A percentile compares a stretch with the other conserved stretches of the same genome.
Evolutionary conservation across 116 monocot genomes (phyloP).

Genomic region (Posidonia oceanica): DNA sequence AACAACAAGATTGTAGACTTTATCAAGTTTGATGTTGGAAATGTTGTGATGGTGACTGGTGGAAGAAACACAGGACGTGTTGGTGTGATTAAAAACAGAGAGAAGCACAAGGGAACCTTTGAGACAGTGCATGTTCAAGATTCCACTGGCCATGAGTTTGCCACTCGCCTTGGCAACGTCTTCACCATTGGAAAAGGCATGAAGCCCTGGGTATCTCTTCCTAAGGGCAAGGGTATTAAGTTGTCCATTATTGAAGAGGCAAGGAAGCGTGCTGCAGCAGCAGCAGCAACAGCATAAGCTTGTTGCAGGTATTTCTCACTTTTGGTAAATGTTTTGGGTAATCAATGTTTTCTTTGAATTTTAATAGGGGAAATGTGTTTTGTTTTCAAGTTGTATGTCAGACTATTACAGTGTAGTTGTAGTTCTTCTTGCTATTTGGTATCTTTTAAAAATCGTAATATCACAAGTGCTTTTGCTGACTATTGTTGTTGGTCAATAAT

Average conservation of each 20-base stretch:
- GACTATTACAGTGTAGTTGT: no score
- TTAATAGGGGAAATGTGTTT: no score
- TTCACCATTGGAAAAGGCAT: conserved; percentile 53
- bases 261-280: conserved; percentile 49
- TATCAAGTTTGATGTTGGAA: conserved; percentile 67
- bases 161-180: conserved; percentile 55
- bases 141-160: conserved; percentile 59
- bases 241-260: conserved; percentile 71
- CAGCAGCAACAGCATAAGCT: conserved; percentile 14
- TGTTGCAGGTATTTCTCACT: no score
- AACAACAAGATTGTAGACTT: conserved; percentile 52
- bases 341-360: no score
- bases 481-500: no score
- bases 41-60: conserved; percentile 75
- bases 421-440: no score
- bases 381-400: no score
- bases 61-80: conserved; percentile 74
- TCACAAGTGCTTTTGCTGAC: no score
- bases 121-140: conserved; percentile 68
- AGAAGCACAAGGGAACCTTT: conserved; percentile 74
- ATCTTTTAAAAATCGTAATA: no score
- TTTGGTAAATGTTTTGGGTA: no score
- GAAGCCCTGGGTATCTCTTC: conserved; percentile 63
- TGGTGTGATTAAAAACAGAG: conserved; percentile 66
- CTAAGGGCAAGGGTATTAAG: conserved; percentile 83